Evolutionary conservation across 163 green algal genomes (phyloP).

Genomic region (Scenedesmus sp.): DNA sequence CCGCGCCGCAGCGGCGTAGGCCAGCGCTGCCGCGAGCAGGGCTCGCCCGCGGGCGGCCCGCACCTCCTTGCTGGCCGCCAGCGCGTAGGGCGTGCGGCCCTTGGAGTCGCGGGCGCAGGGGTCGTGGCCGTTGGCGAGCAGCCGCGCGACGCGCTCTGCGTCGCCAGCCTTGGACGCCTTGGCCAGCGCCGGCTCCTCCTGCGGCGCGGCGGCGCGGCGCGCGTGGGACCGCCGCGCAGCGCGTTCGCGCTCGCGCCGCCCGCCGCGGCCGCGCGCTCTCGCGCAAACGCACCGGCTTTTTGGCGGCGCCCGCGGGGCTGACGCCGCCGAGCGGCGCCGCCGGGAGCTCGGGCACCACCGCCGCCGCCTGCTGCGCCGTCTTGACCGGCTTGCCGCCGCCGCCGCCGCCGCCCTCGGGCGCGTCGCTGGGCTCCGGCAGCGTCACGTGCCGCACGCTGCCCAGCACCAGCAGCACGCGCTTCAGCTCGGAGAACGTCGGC

Average conservation of each 20-base stretch:
- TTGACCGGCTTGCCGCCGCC: slow-evolving; percentile 4
- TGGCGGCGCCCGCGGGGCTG: slow-evolving; percentile 1
- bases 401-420: not conserved
- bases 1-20: too few species aligned
- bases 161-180: slow-evolving; percentile 61
- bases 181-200: slow-evolving; percentile 59
- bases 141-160: slow-evolving; percentile 55
- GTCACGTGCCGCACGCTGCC: slow-evolving; percentile 54
- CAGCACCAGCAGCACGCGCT: slow-evolving; percentile 75
- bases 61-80: slow-evolving; percentile 69
- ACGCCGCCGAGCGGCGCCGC: not conserved
- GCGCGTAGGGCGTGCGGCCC: slow-evolving; percentile 62
- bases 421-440: not conserved
- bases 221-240: too few species aligned
- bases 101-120: slow-evolving; percentile 57
- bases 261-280: too few species aligned
- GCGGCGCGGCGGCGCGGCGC: not conserved
- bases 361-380: slow-evolving; percentile 6
- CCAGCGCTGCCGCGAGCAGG: too few species aligned
- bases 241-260: too few species aligned
- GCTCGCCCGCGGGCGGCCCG: not conserved
- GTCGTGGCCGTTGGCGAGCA: slow-evolving; percentile 67
- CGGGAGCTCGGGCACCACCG: not conserved
- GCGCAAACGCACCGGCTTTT: slow-evolving; percentile 30
- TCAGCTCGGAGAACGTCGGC: slow-evolving; percentile 87